Conservation (phyloP, 2,329 filamentous ascomycete species). For the Pseudogymnoascus sp. region DNA sequence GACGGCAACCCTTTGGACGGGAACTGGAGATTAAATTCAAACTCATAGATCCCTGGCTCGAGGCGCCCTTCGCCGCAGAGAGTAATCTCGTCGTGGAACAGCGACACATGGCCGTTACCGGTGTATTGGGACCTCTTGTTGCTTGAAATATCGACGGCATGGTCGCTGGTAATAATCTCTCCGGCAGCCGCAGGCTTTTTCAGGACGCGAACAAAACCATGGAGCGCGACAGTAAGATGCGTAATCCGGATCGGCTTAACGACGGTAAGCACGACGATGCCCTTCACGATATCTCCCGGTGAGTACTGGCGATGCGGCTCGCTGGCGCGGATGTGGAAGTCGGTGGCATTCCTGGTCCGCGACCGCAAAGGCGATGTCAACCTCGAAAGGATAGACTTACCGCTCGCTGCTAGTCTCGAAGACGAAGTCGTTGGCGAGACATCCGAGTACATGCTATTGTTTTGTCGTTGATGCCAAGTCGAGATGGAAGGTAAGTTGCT, state of each 20-base stretch:
- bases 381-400: conserved; percentile 30
- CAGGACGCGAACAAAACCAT: conserved; percentile 72
- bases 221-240: conserved; percentile 68
- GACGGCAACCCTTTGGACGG: conserved; percentile 66
- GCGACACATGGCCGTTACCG: conserved; percentile 68
- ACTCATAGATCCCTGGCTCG: conserved; percentile 67
- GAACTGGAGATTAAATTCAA: conserved; percentile 67
- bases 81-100: conserved; percentile 76
- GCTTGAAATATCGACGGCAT: conserved; percentile 28
- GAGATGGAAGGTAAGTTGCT: conserved; percentile 7
- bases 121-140: conserved; percentile 48
- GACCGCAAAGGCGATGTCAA: conserved; percentile 37
- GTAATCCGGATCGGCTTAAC: conserved; percentile 70
- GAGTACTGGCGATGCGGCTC: conserved; percentile 71
- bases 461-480: conserved; percentile 25
- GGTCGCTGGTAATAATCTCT: conserved; percentile 33
- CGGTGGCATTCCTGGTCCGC: conserved; percentile 57
- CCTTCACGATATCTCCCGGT: conserved; percentile 64
- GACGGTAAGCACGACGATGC: conserved; percentile 63
- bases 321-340: conserved; percentile 69
- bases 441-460: conserved; percentile 27
- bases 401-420: conserved; percentile 19
- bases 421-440: conserved; percentile 20
- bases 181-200: conserved; percentile 54
- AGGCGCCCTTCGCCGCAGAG: conserved; percentile 71